A percentile compares a stretch with the other conserved stretches of the same genome.
Evolutionary conservation across 2,329 filamentous ascomycete species (phyloP).

Genomic region (Zelopaecilomyces penicillatus): DNA sequence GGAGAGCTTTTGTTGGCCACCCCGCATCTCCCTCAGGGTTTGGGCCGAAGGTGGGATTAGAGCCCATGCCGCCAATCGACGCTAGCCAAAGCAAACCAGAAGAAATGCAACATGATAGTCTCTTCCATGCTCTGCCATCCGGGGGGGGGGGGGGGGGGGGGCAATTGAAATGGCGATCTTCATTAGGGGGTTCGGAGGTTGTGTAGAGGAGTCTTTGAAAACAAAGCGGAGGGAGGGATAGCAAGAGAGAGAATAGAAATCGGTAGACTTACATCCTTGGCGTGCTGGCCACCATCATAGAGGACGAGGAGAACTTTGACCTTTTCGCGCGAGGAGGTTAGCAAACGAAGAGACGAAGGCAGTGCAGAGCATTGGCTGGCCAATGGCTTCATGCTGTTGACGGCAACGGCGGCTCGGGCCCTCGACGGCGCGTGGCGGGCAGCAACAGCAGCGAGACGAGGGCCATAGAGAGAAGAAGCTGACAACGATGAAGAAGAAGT

Average conservation of each 20-base stretch:
- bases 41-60: no score
- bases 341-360: constrained; percentile 47
- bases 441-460: constrained; percentile 7
- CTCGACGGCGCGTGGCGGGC: constrained; percentile 12
- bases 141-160: no score
- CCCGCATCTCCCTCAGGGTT: no score
- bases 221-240: background rate
- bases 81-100: no score
- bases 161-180: no score
- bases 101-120: no score
- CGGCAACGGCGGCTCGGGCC: constrained; percentile 36
- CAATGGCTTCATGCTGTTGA: constrained; percentile 24
- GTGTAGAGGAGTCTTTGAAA: no score
- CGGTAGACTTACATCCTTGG: constrained; percentile 60
- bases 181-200: no score
- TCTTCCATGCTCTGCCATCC: no score
- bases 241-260: background rate
- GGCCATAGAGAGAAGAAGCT: constrained; percentile 8
- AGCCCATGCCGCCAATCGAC: no score
- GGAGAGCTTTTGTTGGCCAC: no score
- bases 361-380: constrained; percentile 4
- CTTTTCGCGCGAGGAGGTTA: constrained; percentile 47
- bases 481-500: constrained; percentile 13
- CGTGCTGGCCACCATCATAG: constrained; percentile 87
- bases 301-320: constrained; percentile 92